phyloP scores from a whole-genome alignment of 192 early-diverging fungal species.

The Pilaira anomala region DNA sequence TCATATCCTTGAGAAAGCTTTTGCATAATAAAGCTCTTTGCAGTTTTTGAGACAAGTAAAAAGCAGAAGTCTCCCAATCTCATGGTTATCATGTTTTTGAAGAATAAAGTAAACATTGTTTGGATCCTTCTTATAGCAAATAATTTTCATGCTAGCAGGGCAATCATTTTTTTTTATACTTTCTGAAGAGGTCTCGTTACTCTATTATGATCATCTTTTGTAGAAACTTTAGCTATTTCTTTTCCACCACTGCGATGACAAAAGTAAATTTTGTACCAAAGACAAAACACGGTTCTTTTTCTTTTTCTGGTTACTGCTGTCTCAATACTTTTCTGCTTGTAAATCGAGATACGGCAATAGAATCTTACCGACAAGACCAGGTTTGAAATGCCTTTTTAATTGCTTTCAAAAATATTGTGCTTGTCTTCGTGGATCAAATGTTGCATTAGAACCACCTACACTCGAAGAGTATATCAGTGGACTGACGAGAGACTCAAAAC shows the following conservation, averaged over 20 bases:
- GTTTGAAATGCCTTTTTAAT: no score
- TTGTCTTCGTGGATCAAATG: no score
- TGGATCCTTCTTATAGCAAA: not conserved
- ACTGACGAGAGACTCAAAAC: no score
- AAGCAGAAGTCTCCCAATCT: constrained; percentile 3
- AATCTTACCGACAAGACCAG: no score
- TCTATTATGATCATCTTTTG: not conserved
- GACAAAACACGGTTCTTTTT: not conserved
- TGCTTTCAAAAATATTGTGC: no score
- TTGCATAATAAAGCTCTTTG: not conserved
- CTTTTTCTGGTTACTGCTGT: not conserved
- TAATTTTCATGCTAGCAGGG: constrained; percentile 1
- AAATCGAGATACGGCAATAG: no score
- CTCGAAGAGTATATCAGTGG: no score
- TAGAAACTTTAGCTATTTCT: not conserved
- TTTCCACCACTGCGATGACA: not conserved
- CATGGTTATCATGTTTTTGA: not conserved
- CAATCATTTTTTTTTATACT: not conserved
- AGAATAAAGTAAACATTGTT: not conserved
- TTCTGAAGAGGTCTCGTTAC: not conserved
- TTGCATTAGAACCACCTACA: no score
- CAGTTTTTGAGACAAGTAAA: not conserved
- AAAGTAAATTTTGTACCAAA: constrained; percentile 1
- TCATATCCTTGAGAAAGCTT: not conserved
- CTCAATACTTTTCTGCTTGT: no score